phyloP scores from a whole-genome alignment of 805 yeast genomes.

The Suhomyces pyralidae region DNA sequence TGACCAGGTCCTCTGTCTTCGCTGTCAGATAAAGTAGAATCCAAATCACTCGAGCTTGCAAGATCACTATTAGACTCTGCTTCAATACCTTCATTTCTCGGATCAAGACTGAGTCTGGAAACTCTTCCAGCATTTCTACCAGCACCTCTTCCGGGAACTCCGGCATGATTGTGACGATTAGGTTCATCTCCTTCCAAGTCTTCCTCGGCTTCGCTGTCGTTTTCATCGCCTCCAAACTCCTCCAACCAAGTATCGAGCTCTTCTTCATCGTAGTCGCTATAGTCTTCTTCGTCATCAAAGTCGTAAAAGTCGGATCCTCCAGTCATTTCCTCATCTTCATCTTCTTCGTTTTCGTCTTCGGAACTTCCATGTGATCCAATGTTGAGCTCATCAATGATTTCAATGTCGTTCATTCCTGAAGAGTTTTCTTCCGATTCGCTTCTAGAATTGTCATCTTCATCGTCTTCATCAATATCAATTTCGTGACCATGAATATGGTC shows the following conservation, averaged over 20 bases:
- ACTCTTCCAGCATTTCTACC: not conserved
- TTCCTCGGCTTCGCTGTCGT: slow-evolving; percentile 19
- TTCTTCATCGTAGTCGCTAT: slow-evolving; percentile 33
- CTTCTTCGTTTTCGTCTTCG: slow-evolving; percentile 23
- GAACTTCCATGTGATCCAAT: slow-evolving; percentile 28
- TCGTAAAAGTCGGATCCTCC: slow-evolving; percentile 11
- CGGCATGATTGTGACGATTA: not conserved
- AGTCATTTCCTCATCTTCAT: slow-evolving; percentile 4
- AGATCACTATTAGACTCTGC: slow-evolving; percentile 1
- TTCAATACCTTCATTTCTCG: not conserved
- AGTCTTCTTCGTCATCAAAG: slow-evolving; percentile 22
- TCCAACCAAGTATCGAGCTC: slow-evolving; percentile 42
- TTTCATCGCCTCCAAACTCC: slow-evolving; percentile 30
- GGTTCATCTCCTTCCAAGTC: slow-evolving; percentile 5
- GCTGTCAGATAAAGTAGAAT: not conserved
- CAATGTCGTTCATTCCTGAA: slow-evolving; percentile 26
- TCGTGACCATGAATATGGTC: slow-evolving; percentile 11
- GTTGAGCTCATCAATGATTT: slow-evolving; percentile 33
- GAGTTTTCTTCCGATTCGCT: not conserved
- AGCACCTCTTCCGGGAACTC: not conserved
- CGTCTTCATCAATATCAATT: slow-evolving; percentile 31
- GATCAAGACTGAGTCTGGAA: not conserved
- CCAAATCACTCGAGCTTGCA: slow-evolving; percentile 4
- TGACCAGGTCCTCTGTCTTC: not conserved
- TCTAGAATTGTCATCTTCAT: slow-evolving; percentile 21